These are phyloP conservation scores for Fusarium scirpi DNA, from an alignment of 2,329 filamentous ascomycete species.

Conservation along the genomic window DNA sequence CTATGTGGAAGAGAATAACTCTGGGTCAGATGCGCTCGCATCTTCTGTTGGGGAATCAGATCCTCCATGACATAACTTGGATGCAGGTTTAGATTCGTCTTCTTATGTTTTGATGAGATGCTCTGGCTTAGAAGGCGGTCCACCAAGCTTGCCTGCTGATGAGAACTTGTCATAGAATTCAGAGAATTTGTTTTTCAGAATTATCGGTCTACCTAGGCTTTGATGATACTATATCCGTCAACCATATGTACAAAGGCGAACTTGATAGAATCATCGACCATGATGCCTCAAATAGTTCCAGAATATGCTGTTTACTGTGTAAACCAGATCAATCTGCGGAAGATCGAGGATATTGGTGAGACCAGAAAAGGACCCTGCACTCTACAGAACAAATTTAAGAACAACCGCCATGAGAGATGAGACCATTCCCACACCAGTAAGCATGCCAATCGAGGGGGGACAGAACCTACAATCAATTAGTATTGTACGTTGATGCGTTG, in stretches of 20 bases:
- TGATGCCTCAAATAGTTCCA: not conserved
- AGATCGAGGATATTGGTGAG: not conserved
- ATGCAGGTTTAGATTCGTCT: not conserved
- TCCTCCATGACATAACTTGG: not conserved
- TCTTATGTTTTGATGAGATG: no score
- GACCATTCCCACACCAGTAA: not conserved
- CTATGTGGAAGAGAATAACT: no score
- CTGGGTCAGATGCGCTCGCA: no score
- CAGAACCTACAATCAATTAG: not conserved
- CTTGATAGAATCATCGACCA: not conserved
- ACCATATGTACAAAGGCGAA: no score
- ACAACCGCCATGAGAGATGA: not conserved
- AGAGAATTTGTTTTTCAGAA: no score
- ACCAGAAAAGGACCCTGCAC: not conserved
- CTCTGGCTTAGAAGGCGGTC: no score
- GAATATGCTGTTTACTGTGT: accelerated
- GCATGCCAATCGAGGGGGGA: not conserved
- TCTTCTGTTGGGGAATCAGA: not conserved
- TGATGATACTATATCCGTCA: accelerated
- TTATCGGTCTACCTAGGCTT: no score
- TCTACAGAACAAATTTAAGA: not conserved
- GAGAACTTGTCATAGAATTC: no score
- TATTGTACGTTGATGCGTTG: accelerated
- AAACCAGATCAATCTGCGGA: accelerated
- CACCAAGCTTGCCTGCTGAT: no score